A percentile compares a stretch with the other conserved stretches of the same genome.
These are phyloP conservation scores for Ricinus communis DNA, from an alignment of 345 rosid genomes.

Conservation along the genomic window DNA sequence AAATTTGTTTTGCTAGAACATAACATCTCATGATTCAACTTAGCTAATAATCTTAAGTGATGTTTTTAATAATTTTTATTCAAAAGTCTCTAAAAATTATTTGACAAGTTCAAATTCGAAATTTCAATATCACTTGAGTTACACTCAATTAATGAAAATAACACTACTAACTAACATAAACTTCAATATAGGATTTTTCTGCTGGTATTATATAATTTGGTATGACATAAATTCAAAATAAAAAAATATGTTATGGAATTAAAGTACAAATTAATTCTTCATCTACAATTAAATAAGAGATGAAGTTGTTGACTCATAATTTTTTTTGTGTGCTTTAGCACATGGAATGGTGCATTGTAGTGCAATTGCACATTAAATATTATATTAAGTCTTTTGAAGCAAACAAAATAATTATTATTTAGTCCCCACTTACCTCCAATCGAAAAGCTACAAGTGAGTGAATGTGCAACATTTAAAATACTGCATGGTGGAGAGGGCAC, in stretches of 20 bases:
- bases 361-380: not conserved
- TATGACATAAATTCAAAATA: too few relatives aligned
- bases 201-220: too few relatives aligned
- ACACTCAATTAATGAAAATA: too few relatives aligned
- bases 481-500: constrained; percentile 10
- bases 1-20: not conserved
- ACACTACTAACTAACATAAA: too few relatives aligned
- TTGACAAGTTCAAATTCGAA: too few relatives aligned
- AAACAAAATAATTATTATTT: too few relatives aligned
- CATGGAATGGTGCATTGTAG: not conserved
- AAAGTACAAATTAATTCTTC: not conserved
- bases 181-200: too few relatives aligned
- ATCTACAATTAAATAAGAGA: not conserved
- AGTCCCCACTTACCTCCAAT: not conserved
- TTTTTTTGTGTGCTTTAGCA: not conserved
- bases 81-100: not conserved
- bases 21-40: not conserved
- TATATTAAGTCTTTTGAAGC: not conserved
- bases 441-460: not conserved
- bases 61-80: too few relatives aligned
- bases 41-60: not conserved
- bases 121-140: too few relatives aligned
- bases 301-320: constrained; percentile 1
- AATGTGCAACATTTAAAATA: not conserved
- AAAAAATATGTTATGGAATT: too few relatives aligned